Base-by-base conservation (phyloP, 1,284 basidiomycete species). In the Papiliotrema laurentii region DNA sequence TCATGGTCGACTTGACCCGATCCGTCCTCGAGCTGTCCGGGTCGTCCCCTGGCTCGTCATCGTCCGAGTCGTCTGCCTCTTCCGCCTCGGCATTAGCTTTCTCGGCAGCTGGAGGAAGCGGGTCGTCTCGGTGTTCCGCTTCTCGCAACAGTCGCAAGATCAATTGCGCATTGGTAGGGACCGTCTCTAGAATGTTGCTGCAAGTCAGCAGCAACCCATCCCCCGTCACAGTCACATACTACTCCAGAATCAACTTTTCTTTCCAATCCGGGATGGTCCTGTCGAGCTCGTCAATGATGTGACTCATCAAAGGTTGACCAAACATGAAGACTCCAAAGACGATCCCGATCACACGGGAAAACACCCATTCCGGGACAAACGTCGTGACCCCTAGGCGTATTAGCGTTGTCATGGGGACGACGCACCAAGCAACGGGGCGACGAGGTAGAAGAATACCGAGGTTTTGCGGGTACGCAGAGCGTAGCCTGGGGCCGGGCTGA, bases 131-230 rank as follows among this genome's bases (percentile, higher is more conserved):
- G 11, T 65, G 68, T 47, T 80, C 78, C 6, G 73, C 77, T 39
- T 79, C 69, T 2, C 79, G 72, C 1, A 80, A 62, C 18, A 80
- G 59, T 4, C 77, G 75, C 5, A 79, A 59, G 5, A 77, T 73
- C n/a, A 80, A 70, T 50, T 80, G 79, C 5, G 78, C 75, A 43
- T 80, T 78, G 24, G 78, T 80, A 1, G 79, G 79, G 0, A 78
- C 76, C 9, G 75, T 73, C 2, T 64, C 67, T 5, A 79, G 64
- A 26, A 79, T 53, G 7, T 75, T 73, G 54, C 76, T 77, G 34
- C 45, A 52, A 55, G 19, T 47, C 30, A 47, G 43, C 35, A 13
- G 14, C 11, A 19, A 27, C 5, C 18, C 27, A 30, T 5, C 16
- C 28, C 9, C 4, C 27, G 18, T 4, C n/a, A 43, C 18, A 18